Percentiles rank a stretch among this genome's conserved stretches.
Evolutionary conservation across 371 early-diverging fungal genomes (phyloP).

Genomic region (Circinella minor): DNA sequence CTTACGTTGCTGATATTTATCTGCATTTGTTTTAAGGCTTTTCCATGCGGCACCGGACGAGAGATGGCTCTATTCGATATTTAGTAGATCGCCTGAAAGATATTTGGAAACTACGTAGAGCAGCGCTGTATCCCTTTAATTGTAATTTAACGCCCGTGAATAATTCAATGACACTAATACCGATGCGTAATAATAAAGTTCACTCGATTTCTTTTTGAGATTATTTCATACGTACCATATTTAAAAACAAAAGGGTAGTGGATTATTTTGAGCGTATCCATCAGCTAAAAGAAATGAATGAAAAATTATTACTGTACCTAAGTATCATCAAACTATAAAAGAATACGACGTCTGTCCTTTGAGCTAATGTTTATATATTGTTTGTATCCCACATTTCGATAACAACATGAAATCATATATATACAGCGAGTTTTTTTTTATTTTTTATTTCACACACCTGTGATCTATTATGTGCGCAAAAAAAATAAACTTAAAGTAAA

Average conservation of each 20-base stretch:
- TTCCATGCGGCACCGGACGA: slow-evolving; percentile 77
- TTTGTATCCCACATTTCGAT: too few species aligned
- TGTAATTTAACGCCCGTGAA: slow-evolving; percentile 57
- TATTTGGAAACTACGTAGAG: slow-evolving; percentile 55
- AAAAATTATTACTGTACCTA: too few species aligned
- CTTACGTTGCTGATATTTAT: slow-evolving; percentile 38
- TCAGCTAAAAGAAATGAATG: too few species aligned
- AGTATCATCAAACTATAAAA: too few species aligned
- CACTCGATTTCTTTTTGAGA: neutral
- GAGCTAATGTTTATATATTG: too few species aligned
- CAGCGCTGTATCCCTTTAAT: slow-evolving; percentile 53
- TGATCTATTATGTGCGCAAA: neutral
- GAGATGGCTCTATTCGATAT: slow-evolving; percentile 60
- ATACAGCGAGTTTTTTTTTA: too few species aligned
- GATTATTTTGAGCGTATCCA: too few species aligned
- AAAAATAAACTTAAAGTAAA: neutral
- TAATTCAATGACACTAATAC: slow-evolving; percentile 73
- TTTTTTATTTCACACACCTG: neutral
- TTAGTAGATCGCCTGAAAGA: slow-evolving; percentile 46
- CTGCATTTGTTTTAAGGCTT: slow-evolving; percentile 54
- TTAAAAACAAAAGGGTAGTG: too few species aligned
- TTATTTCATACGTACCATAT: neutral
- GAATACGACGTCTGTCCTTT: too few species aligned
- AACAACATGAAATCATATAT: too few species aligned
- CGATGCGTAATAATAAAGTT: slow-evolving; percentile 51